Base-by-base conservation (phyloP, 2,329 filamentous ascomycete species). In the Beauveria varroae region DNA sequence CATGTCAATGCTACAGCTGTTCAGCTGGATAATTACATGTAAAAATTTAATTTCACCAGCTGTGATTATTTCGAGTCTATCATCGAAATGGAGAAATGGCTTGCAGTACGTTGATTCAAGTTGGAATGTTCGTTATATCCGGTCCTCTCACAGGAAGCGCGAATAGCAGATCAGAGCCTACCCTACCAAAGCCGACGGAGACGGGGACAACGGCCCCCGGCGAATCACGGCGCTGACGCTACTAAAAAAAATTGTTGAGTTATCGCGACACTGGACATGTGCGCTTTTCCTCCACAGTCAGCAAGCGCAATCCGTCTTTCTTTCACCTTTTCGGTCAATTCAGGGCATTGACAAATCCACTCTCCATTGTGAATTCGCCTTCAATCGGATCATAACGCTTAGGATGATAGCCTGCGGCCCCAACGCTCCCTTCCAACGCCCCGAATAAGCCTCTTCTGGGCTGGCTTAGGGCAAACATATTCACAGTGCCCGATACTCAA, bases 151-250 rank as follows among this genome's bases (percentile, higher is more conserved):
- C 22, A 5, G 18, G 43, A 10, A 22, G 18, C 18, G 43, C 43
- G 43, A 20, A 16, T 7, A 30, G 24, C 34, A 4, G 14, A 24
- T 16, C 44, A 55, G 12, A 41, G 30, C 40, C 43, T 50, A 18
- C n/a, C 24, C 18, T 50, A 18, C 12, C 34, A 56, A 50, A 30
- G 51, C 60, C 54, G 60, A 57, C 60, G 53, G 53, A 51, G 47
- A 57, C 60, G 54, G 54, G 28, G 37, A 57, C 14, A 37, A 62
- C 51, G 54, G 20, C 49, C 63, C 63, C 64, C 64, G 63, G 61
- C 64, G 63, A 67, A 67, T 67, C 62, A 66, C 58, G 57, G 62
- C 41, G 53, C 57, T 55, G 51, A 47, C 54, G 28, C 60, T 59
- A 52, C 46, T 26, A 52, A 52, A 61, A 60, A 63, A 57, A 63